A percentile compares a stretch with the other conserved stretches of the same genome.
These are phyloP conservation scores for Aspergillus egyptiacus DNA, from an alignment of 495 filamentous ascomycete genomes.

Conservation along the genomic window DNA sequence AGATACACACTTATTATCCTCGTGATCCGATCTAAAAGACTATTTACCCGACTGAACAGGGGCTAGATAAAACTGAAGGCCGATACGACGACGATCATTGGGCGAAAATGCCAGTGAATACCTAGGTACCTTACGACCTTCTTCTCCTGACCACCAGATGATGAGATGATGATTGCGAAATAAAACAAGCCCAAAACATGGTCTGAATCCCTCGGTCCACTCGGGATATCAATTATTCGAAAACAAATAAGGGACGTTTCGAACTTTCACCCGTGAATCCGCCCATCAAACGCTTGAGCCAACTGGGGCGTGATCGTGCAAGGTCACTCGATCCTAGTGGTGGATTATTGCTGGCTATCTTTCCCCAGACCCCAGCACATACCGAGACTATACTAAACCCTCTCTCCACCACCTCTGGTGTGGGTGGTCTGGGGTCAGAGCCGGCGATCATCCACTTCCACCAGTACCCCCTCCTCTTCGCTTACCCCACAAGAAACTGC, in stretches of 20 bases:
- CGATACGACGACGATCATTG: no score
- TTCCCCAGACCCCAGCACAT: no score
- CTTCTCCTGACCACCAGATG: no score
- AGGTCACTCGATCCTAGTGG: slow-evolving; percentile 2
- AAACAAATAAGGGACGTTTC: not conserved
- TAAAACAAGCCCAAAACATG: no score
- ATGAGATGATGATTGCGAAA: no score
- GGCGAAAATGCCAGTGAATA: not conserved
- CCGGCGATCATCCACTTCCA: slow-evolving; percentile 1
- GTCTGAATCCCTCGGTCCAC: no score
- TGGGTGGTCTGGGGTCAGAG: slow-evolving; percentile 6
- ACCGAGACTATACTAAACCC: not conserved
- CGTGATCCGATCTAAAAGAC: not conserved
- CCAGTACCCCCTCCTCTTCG: not conserved
- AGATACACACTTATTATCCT: no score
- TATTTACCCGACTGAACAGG: not conserved
- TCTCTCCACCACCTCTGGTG: not conserved
- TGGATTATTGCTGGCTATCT: slow-evolving; percentile 11
- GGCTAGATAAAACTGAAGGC: not conserved
- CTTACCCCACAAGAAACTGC: not conserved
- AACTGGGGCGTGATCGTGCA: not conserved
- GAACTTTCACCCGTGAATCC: no score
- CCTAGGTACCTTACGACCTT: no score
- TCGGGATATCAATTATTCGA: not conserved
- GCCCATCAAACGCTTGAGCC: no score